Base-by-base conservation (phyloP, 805 yeast genomes). In the Saccharomycopsis sp. region DNA sequence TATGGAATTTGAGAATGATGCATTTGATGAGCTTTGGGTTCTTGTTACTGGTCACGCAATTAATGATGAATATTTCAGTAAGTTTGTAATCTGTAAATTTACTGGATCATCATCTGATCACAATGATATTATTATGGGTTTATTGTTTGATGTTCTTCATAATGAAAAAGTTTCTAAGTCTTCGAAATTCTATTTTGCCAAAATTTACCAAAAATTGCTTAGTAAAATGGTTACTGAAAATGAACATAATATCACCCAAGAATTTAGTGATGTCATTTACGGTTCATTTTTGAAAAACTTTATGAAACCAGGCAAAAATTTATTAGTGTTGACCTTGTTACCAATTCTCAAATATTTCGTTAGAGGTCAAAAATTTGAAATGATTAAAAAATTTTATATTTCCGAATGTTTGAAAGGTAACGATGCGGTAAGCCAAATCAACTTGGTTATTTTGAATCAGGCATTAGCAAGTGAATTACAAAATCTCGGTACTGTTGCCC, bases 151-250 rank as follows among this genome's bases (percentile, higher is more conserved):
- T n/a, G n/a, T n/a, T n/a, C n/a, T n/a, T n/a, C n/a, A n/a, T n/a
- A n/a, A n/a, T n/a, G n/a, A n/a, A n/a, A n/a, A n/a, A n/a, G n/a
- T n/a, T n/a, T 22, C 17, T 23, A 40, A 36, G 4, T 9, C 35
- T 21, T 13, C 29, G 4, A 45, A 24, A 24, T 40, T 45, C 28
- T 45, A 45, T 14, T 37, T 19, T 22, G 48, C 44, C 19, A 45
- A 45, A 24, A 4, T 45, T 6, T 36, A 28, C 13, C 45, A 29
- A 31, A 28, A 35, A 11, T 26, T 45, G 11, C 34, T 36, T 5
- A 4, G 22, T 13, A 34, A 13, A 19, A 21, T 32, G 21, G 16
- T 5, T 32, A 14, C 4, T 13, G 26, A 33, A n/a, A n/a, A n/a
- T n/a, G n/a, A n/a, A n/a, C n/a, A n/a, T n/a, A n/a, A n/a, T n/a